Evolutionary conservation across 768 basidiomycete genomes (phyloP), one percentile per base, ranked within the genome.

Genomic region (Termitomyces sp.): DNA sequence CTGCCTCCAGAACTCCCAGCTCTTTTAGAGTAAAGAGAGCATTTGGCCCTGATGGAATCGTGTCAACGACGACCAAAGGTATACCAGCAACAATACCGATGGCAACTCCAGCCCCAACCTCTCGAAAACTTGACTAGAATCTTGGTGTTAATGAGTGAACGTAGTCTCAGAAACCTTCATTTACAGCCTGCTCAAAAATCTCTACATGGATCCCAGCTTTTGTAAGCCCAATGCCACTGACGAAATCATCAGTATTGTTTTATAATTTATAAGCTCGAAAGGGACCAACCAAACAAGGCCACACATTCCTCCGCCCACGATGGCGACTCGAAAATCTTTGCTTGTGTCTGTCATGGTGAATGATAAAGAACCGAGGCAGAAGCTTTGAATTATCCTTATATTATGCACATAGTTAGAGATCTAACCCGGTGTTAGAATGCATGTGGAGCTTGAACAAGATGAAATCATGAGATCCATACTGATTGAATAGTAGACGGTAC

Each of bases 101-200:
- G 14, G 74, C 79, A 45, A 85, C 76, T n/a, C 80, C 81, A 16
- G 81, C 81, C 6, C 82, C 82, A 43, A 82, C 73, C 66, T 83
- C 80, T 24, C 71, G 75, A 57, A 80, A 82, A 53, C 73, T 70
- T 14, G 74, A 64, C 81, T 83, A 61, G 1, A 57, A 49, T 24
- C 16, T 61, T 56, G 53, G 52, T 4, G n/a, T 43, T 20, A 38
- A 32, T 44, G 6, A 46, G 40, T 18, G 6, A 33, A 33, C 12
- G 6, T 12, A 28, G 12, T 49, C 32, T 33, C 20, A 33, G 20
- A 18, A 22, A 33, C n/a, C 10, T 20, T 49, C 32, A 20, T 22
- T 36, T 64, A 81, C 81, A 44, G 81, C 76, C 45, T 80, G 75
- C 67, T 84, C 84, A 61, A 82, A 85, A 1, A 83, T 61, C 20